Evolutionary conservation across 2,329 filamentous ascomycete species (phyloP), one percentile per base, ranked within the genome.

Genomic region (Talaromyces sp.): DNA sequence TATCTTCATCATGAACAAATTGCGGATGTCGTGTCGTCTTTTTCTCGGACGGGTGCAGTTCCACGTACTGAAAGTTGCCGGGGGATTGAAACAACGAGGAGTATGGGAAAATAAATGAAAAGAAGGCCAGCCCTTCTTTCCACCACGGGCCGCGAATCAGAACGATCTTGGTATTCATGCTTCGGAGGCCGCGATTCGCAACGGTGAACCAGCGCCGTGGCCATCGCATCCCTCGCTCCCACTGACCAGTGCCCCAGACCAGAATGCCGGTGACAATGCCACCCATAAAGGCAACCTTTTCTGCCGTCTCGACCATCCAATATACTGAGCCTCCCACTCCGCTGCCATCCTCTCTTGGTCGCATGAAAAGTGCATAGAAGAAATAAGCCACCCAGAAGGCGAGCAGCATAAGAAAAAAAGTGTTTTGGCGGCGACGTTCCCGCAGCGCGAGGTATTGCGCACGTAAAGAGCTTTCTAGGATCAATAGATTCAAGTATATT

Each of bases 401-500:
- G 30, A 99, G 84, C 11, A 96, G 81, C 19, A 89, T 83, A 25
- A 98, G 81, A 71, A 98, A 96, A 77, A 98, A 96, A 2, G 92
- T 93, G 75, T 99, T 93, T 70, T 97, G 91, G 17, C 95, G 88
- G 55, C 92, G 85, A 49, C 95, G 88, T 54, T 92, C 90, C 62
- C 93, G 90, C 52, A 98, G 84, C 65, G 92, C 91, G 61, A 99
- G 87, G 77, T 96, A 98, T 71, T 99, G 95, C 27, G 92, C 88
- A 66, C 95, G 91, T 39, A 99, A 82, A 5, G 92, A 96, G 55
- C 92, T 92, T 76, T 99, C 95, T 75, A 99, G 90, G 70, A 99
- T 96, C 62, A 99, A 85, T 27, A 99, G 88, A 77, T 99, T 99
- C 70, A 99, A 87, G 79, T 99, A 99, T 72, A 99, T 97, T 81